Conservation (phyloP, 306 rosid species). For the Elaeagnus macrophylla region DNA sequence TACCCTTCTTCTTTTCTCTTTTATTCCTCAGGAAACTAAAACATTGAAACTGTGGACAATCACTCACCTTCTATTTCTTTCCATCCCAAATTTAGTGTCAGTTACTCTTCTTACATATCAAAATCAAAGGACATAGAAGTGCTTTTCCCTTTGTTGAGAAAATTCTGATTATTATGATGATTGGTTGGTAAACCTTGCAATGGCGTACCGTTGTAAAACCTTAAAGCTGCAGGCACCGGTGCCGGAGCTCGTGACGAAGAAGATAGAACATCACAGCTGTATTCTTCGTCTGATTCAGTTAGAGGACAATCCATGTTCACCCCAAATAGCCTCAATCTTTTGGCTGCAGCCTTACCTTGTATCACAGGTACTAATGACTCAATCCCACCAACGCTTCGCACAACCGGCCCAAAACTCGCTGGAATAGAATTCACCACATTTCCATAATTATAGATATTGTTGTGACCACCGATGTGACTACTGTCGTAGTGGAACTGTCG, state of each 20-base stretch:
- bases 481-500: conserved; percentile 12
- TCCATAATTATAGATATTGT: conserved; percentile 15
- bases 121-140: conserved; percentile 31
- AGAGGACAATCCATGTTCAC: conserved; percentile 41
- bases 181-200: conserved; percentile 23
- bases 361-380: conserved; percentile 31
- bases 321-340: conserved; percentile 39
- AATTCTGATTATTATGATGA: conserved; percentile 7
- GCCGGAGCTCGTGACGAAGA: not conserved
- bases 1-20: too few species aligned
- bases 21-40: too few species aligned
- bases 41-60: too few species aligned
- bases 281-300: conserved; percentile 23
- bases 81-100: not conserved
- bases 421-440: conserved; percentile 9
- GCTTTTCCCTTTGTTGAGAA: conserved; percentile 29
- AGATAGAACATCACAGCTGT: conserved; percentile 11
- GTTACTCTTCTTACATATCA: conserved; percentile 15
- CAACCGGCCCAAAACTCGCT: conserved; percentile 8
- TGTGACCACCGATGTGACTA: conserved; percentile 7
- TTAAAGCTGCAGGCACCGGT: conserved; percentile 17
- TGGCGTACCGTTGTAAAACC: conserved; percentile 35
- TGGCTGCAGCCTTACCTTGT: conserved; percentile 27
- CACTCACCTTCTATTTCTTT: too few species aligned
- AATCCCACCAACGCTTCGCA: not conserved